These are phyloP conservation scores for Eustoma russellianum DNA, from an alignment of 257 asterid genomes.

Conservation along the genomic window DNA sequence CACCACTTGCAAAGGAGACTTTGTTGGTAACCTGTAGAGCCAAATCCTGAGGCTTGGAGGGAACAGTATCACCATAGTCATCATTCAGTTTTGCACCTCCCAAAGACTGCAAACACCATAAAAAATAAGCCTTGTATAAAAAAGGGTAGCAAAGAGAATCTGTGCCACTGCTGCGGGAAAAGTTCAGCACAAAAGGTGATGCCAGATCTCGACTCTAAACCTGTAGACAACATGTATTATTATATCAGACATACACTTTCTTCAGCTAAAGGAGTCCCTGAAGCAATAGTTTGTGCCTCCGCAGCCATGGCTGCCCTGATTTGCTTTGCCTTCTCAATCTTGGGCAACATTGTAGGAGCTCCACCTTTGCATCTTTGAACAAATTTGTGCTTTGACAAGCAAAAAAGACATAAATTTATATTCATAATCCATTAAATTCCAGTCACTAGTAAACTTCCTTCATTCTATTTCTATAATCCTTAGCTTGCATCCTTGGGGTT, in stretches of 20 bases:
- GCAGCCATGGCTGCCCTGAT: slow-evolving; percentile 56
- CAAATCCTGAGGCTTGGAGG: slow-evolving; percentile 52
- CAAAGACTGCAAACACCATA: slow-evolving; percentile 23
- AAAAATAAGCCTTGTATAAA: slow-evolving; percentile 1
- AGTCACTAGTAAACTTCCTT: no score
- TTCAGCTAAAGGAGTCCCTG: slow-evolving; percentile 45
- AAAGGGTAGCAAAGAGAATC: neutral
- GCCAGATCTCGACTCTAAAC: no score
- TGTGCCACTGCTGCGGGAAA: no score
- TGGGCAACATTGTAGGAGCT: slow-evolving; percentile 82
- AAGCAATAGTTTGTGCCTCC: slow-evolving; percentile 42
- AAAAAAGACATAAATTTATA: slow-evolving; percentile 16
- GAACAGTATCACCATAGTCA: slow-evolving; percentile 59
- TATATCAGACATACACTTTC: slow-evolving; percentile 38
- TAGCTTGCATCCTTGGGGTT: neutral
- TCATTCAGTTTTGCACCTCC: slow-evolving; percentile 41
- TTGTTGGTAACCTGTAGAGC: slow-evolving; percentile 24
- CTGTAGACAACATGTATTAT: no score
- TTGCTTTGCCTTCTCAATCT: slow-evolving; percentile 82
- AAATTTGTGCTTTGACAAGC: slow-evolving; percentile 71
- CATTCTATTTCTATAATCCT: neutral
- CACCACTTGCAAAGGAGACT: slow-evolving; percentile 19
- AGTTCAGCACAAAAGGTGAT: no score
- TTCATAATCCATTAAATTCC: slow-evolving; percentile 1
- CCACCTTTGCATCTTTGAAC: slow-evolving; percentile 87